Evolutionary conservation across 352 stramenopile species (phyloP).

Genomic region (Blastocystis sp.): DNA sequence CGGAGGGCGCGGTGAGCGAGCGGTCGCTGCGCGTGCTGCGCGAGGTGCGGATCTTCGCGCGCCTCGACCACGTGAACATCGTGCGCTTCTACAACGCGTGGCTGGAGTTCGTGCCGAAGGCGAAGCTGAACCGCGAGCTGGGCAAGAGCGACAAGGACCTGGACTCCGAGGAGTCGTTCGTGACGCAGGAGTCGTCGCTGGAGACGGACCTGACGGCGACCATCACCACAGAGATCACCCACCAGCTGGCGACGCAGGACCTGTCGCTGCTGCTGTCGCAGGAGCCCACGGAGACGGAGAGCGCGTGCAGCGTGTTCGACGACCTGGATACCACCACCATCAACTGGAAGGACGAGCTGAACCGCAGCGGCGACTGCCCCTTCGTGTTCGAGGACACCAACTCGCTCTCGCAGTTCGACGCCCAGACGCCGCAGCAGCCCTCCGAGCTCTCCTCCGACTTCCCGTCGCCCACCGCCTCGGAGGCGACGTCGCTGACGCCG

Average conservation of each 20-base stretch:
- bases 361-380: background rate
- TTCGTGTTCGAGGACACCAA: constrained; percentile 75
- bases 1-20: constrained; percentile 73
- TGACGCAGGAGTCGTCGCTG: background rate
- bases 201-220: background rate
- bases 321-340: background rate
- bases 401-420: background rate
- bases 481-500: background rate
- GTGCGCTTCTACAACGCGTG: constrained; percentile 82
- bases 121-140: background rate
- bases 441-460: background rate
- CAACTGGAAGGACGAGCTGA: constrained; percentile 27
- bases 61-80: constrained; percentile 85
- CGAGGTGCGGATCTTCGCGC: constrained; percentile 84
- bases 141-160: background rate
- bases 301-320: background rate
- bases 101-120: constrained; percentile 17
- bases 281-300: background rate
- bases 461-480: background rate
- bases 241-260: background rate
- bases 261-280: background rate
- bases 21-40: constrained; percentile 78
- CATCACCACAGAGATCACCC: background rate
- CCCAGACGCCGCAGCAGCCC: too few species aligned
- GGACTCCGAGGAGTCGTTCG: background rate